A percentile compares a stretch with the other conserved stretches of the same genome.
Conservation (phyloP, 106 monocot genomes). For the Phalaenopsis equestris region DNA sequence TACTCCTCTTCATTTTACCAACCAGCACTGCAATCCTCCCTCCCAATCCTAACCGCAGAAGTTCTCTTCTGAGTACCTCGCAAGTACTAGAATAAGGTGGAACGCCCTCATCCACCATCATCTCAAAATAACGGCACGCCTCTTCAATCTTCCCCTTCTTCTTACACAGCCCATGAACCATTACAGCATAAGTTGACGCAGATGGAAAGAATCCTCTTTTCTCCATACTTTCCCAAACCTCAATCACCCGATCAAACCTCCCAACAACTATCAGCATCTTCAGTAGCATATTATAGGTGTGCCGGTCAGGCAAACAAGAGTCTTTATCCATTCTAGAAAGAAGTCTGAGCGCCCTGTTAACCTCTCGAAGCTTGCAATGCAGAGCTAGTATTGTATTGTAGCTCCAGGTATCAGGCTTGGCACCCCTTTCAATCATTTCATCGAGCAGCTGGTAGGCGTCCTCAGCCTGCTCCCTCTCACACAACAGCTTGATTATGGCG, state of each 20-base stretch:
- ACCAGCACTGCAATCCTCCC: slow-evolving; percentile 36
- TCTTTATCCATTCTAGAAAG: slow-evolving; percentile 55
- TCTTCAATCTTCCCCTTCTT: slow-evolving; percentile 60
- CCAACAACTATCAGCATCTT: slow-evolving; percentile 81
- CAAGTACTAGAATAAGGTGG: slow-evolving; percentile 86
- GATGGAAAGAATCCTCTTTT: slow-evolving; percentile 53
- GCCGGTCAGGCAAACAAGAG: slow-evolving; percentile 55
- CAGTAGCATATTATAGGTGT: slow-evolving; percentile 86
- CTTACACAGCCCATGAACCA: slow-evolving; percentile 84
- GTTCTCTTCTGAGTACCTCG: slow-evolving; percentile 49
- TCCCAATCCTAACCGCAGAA: slow-evolving; percentile 32
- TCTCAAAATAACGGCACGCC: slow-evolving; percentile 64
- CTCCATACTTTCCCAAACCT: slow-evolving; percentile 88
- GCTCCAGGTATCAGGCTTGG: slow-evolving; percentile 69
- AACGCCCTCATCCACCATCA: slow-evolving; percentile 83
- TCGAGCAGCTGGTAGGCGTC: slow-evolving; percentile 70
- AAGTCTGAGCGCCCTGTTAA: slow-evolving; percentile 55
- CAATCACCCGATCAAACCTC: slow-evolving; percentile 51
- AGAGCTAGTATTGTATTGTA: slow-evolving; percentile 56
- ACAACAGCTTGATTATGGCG: slow-evolving; percentile 48
- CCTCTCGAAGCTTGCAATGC: slow-evolving; percentile 67
- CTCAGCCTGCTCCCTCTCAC: slow-evolving; percentile 34
- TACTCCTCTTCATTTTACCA: slow-evolving; percentile 65
- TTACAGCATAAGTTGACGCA: slow-evolving; percentile 61
- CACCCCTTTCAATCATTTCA: slow-evolving; percentile 49